Evolutionary conservation across 2,329 filamentous ascomycete genomes (phyloP), one percentile per base, ranked within the genome.

Genomic region (Arachnopeziza araneosa): DNA sequence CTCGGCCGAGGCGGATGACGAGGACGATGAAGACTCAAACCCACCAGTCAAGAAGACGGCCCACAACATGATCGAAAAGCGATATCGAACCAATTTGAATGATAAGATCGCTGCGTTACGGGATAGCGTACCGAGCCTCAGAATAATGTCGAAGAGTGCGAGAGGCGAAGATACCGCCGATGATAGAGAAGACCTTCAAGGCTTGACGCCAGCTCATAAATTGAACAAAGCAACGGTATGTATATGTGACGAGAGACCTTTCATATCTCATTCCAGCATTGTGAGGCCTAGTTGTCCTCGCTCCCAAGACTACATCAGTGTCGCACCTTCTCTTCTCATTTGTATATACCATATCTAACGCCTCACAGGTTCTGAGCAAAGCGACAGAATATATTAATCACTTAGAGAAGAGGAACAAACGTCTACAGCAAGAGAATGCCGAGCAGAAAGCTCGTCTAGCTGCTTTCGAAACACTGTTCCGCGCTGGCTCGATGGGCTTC

Each of bases 21-120:
- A 85, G 54, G 84, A 87, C 14, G 79, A 84, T 52, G 74, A 83
- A 55, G 82, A 81, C 66, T 83, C 79, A 67, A 86, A 81, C 70
- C 81, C 72, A 55, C 82, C 77, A 24, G 78, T 79, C 60, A 97
- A 96, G 80, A 97, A 97, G 81, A 96, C 93, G 32, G 92, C 93
- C 1, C 93, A 98, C 76, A 98, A 97, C 75, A 95, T 98, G 82
- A 97, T 98, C 64, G 93, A 98, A 77, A 98, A 97, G 80, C 82
- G 93, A 66, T 98, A 98, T 75, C 87, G 93, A 69, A 96, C 91
- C 57, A 98, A 98, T 71, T 81, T 98, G 60, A 98, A 98, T 71
- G 93, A 97, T 72, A 98, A 98, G 78, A 98, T 98, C 69, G 89
- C 92, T 52, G 92, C 93, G 60, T 78, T 98, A 63, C 83, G 93